These are phyloP conservation scores for Puccinia hordei DNA, from an alignment of 1,284 basidiomycete genomes.

Conservation along the genomic window DNA sequence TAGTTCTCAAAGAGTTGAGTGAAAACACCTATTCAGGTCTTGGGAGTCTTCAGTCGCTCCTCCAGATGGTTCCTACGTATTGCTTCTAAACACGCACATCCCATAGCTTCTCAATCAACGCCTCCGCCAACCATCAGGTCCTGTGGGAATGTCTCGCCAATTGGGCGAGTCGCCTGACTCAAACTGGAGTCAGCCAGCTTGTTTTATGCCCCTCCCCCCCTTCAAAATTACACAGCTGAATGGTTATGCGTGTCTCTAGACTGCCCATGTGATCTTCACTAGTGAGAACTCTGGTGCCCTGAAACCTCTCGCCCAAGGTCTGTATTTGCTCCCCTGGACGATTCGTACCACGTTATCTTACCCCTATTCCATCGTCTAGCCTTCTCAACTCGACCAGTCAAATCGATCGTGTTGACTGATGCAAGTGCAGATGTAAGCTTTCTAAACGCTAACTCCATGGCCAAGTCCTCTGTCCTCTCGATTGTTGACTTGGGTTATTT, in stretches of 20 bases:
- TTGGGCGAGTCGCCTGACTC: slow-evolving; percentile 80
- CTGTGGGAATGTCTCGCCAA: slow-evolving; percentile 75
- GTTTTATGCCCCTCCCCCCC: slow-evolving; percentile 22
- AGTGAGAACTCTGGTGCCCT: slow-evolving; percentile 86
- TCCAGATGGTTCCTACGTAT: slow-evolving; percentile 62
- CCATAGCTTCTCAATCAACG: slow-evolving; percentile 66
- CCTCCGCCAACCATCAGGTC: slow-evolving; percentile 70
- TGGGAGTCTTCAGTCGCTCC: background rate
- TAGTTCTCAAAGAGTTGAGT: slow-evolving; percentile 61
- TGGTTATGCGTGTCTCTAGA: slow-evolving; percentile 58
- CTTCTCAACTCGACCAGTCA: slow-evolving; percentile 81
- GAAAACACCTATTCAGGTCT: background rate
- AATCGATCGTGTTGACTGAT: slow-evolving; percentile 69
- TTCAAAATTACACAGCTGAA: background rate
- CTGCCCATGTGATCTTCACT: slow-evolving; percentile 88
- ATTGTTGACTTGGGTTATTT: background rate
- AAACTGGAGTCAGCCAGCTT: slow-evolving; percentile 69
- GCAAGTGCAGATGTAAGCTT: slow-evolving; percentile 37
- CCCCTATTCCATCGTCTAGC: slow-evolving; percentile 62
- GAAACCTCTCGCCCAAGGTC: slow-evolving; percentile 78
- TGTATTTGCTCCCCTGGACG: slow-evolving; percentile 40
- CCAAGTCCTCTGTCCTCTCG: background rate
- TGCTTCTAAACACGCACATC: background rate
- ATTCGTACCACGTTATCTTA: background rate
- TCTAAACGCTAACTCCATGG: background rate